A percentile compares a stretch with the other conserved stretches of the same genome.
Conservation (phyloP, 192 early-diverging fungal species). For the Linnemannia elongata region DNA sequence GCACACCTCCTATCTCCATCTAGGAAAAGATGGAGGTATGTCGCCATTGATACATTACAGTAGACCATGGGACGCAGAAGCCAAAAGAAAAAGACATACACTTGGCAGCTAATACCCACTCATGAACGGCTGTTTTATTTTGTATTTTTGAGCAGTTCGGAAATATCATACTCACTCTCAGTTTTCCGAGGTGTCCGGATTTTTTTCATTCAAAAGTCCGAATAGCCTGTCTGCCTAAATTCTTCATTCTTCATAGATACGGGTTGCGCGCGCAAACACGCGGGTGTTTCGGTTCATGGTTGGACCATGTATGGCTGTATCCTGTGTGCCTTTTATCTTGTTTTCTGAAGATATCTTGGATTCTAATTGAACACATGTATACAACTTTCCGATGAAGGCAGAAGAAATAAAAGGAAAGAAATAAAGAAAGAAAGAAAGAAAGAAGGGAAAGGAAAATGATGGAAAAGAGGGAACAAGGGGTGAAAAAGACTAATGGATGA, state of each 20-base stretch:
- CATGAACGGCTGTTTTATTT: not conserved
- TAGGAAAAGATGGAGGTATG: not conserved
- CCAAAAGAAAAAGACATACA: not conserved
- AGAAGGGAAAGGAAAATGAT: not conserved
- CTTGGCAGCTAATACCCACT: not conserved
- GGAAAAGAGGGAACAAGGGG: not conserved
- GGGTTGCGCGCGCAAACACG: not conserved
- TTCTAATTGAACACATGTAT: not conserved
- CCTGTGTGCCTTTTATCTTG: too few relatives aligned
- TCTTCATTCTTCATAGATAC: not conserved
- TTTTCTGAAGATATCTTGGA: too few relatives aligned
- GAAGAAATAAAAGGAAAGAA: too few relatives aligned
- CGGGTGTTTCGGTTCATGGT: not conserved
- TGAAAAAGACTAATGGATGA: not conserved
- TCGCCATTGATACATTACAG: not conserved
- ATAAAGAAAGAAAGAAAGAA: too few relatives aligned
- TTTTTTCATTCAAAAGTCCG: not conserved
- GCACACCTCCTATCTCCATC: not conserved
- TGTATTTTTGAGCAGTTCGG: not conserved
- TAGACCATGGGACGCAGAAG: not conserved
- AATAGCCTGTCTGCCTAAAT: not conserved
- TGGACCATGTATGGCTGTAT: not conserved
- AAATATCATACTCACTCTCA: not conserved
- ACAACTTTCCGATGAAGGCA: not conserved
- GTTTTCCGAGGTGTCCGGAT: conserved; percentile 3